Evolutionary conservation across 306 rosid species (phyloP), one percentile per base, ranked within the genome.

Genomic region (Ochetophila trinervis): DNA sequence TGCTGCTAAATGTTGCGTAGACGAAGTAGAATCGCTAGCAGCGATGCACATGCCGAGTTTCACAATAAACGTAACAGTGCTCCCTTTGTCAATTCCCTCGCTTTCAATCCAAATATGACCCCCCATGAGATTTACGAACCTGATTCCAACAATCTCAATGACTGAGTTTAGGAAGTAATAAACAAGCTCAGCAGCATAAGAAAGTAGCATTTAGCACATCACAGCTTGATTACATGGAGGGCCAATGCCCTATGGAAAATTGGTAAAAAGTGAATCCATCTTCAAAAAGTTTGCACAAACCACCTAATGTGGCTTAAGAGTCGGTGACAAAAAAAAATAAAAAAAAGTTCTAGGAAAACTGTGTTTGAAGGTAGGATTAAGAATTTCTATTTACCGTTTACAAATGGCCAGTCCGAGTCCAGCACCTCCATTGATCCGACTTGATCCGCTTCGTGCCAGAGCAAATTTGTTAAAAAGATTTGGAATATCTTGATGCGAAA

Each of bases 341-440:
- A 17, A 22, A 42, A 24, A n/a, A 2, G 15, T 4, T 24, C 14
- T 48, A 3, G 10, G 57, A 10, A 0, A 4, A 17, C 44, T 18
- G 7, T 12, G 8, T n/a, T 32, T 35, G 35, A 18, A 18, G 49
- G 21, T 20, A 18, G 21, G 30, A 44, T 3, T 11, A 22, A 12
- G 30, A 1, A 4, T 13, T 7, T 18, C 20, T 7, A 47, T 18
- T 11, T 81, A 93, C 98, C 96, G 83, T 78, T 84, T 93, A 65
- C 97, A 86, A 70, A 93, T 85, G 76, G 98, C 98, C 34, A 93
- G 90, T 58, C 97, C 98, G 13, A 93, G 94, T 62, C 98, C 98
- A 3, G 83, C 76, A 34, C 86, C 86, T 15, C 74, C 54, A 66
- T 80, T 86, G 12, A 60, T 71, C 74, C 78, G 90, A 67, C 62